Evolutionary conservation across 345 rosid species (phyloP).

Genomic region (Gossypium rotundifolium): DNA sequence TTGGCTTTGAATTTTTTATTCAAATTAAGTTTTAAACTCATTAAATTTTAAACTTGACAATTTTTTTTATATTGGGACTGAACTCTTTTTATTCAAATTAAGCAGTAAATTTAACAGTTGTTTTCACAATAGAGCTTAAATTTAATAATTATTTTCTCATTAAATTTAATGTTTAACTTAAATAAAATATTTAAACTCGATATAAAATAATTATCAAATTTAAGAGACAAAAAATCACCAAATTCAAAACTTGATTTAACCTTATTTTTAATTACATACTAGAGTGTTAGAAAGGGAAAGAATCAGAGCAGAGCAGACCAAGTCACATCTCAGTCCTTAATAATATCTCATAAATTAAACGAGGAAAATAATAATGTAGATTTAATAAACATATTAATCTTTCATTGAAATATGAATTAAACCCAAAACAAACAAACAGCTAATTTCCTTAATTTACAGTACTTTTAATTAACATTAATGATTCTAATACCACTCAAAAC

Average conservation of each 20-base stretch:
- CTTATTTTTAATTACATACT: not conserved
- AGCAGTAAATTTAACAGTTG: fast-evolving
- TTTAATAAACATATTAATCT: not conserved
- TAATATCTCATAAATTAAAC: not conserved
- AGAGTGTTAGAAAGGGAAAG: not conserved
- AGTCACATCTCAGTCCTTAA: not conserved
- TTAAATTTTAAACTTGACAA: too few relatives aligned
- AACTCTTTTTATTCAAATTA: too few relatives aligned
- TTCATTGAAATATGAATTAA: not conserved
- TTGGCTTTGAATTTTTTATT: too few relatives aligned
- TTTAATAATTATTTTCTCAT: fast-evolving
- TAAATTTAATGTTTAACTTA: too few relatives aligned
- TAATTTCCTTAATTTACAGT: not conserved
- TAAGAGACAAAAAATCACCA: too few relatives aligned
- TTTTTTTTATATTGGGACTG: fast-evolving
- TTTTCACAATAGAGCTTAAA: fast-evolving
- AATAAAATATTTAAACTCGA: too few relatives aligned
- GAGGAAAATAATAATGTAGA: not conserved
- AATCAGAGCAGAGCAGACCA: not conserved
- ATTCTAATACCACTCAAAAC: not conserved
- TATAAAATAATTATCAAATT: too few relatives aligned
- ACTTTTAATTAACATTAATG: not conserved
- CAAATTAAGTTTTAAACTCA: too few relatives aligned
- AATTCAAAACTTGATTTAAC: too few relatives aligned
- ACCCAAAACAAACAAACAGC: not conserved